phyloP scores from a whole-genome alignment of 2,329 filamentous ascomycete genomes.

The Colletotrichum chlorophyti region DNA sequence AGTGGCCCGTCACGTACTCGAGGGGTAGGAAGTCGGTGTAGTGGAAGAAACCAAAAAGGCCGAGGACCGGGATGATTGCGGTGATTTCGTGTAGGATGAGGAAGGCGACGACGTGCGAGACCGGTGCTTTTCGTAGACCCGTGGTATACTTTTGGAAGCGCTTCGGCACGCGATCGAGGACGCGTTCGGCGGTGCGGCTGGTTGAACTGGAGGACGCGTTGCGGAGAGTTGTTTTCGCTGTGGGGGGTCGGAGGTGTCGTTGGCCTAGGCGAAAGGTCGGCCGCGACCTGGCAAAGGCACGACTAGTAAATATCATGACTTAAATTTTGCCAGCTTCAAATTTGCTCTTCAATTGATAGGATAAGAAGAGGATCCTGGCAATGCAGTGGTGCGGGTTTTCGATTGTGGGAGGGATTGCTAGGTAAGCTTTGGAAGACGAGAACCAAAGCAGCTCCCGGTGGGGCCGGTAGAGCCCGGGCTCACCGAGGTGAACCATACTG shows the following conservation, averaged over 20 bases:
- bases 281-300: background rate
- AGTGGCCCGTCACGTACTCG: slow-evolving; percentile 55
- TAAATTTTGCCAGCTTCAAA: background rate
- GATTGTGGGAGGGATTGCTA: background rate
- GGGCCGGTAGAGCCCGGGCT: background rate
- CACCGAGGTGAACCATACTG: background rate
- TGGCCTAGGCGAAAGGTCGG: background rate
- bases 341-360: background rate
- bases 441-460: slow-evolving; percentile 1
- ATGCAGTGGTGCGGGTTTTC: background rate
- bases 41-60: slow-evolving; percentile 79
- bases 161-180: slow-evolving; percentile 64
- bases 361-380: background rate
- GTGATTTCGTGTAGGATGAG: slow-evolving; percentile 92
- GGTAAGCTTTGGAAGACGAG: background rate
- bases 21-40: slow-evolving; percentile 77
- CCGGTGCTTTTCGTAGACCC: slow-evolving; percentile 76
- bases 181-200: slow-evolving; percentile 45
- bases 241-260: background rate
- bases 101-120: slow-evolving; percentile 86
- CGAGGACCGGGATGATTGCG: slow-evolving; percentile 80
- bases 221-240: background rate
- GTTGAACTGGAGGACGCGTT: slow-evolving; percentile 31
- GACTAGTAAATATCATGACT: slow-evolving; percentile 4
- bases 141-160: slow-evolving; percentile 74